Conservation (phyloP, 495 filamentous ascomycete species). For the Neurospora pannonica region DNA sequence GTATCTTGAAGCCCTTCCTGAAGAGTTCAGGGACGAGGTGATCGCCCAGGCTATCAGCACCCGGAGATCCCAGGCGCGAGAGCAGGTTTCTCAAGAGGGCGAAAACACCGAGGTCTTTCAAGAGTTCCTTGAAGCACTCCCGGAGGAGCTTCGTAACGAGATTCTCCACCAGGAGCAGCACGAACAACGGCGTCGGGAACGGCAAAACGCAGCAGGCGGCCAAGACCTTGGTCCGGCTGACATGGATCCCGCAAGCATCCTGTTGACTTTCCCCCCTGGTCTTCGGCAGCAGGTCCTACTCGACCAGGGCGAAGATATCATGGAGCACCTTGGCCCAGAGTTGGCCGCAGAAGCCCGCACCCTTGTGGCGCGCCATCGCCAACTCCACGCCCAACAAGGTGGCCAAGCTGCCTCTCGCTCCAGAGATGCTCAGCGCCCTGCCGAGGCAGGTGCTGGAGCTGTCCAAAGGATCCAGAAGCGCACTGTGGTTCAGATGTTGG, state of each 20-base stretch:
- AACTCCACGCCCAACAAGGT: conserved; percentile 2
- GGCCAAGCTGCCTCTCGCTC: conserved; percentile 11
- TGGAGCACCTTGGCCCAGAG: conserved; percentile 76
- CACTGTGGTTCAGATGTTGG: conserved; percentile 87
- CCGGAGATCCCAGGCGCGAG: conserved; percentile 68
- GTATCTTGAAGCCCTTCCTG: conserved; percentile 87
- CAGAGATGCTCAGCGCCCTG: conserved; percentile 19
- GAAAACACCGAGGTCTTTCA: conserved; percentile 84
- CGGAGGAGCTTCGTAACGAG: conserved; percentile 80
- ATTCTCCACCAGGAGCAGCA: conserved; percentile 80
- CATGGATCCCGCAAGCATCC: conserved; percentile 87
- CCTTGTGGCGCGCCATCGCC: conserved; percentile 22
- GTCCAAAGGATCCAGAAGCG: conserved; percentile 57
- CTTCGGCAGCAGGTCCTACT: conserved; percentile 79
- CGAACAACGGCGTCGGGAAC: conserved; percentile 79
- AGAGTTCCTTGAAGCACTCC: conserved; percentile 90
- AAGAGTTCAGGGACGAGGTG: conserved; percentile 92
- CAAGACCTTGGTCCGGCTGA: conserved; percentile 57
- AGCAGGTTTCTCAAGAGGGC: conserved; percentile 53
- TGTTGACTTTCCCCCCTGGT: conserved; percentile 79
- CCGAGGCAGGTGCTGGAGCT: conserved; percentile 17
- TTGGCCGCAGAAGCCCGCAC: conserved; percentile 79
- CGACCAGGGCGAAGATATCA: conserved; percentile 82
- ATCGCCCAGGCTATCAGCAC: conserved; percentile 79
- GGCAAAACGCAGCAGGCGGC: conserved; percentile 42